These are phyloP conservation scores for Scleromitrula shiraiana DNA, from an alignment of 2,329 filamentous ascomycete species.

Conservation along the genomic window DNA sequence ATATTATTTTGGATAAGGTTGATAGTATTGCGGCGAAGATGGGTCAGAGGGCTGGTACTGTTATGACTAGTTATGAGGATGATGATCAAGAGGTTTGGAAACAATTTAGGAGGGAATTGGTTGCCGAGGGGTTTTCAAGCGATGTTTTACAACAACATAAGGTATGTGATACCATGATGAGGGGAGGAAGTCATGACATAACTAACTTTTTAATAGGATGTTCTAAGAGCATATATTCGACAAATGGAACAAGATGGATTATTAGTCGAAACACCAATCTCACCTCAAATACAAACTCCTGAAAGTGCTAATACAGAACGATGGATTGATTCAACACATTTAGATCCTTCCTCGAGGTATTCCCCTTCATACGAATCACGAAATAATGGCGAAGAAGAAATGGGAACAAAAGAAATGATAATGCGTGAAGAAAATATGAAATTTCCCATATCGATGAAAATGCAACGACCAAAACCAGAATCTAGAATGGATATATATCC, in stretches of 20 bases:
- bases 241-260: constrained; percentile 49
- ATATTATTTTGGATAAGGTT: constrained; percentile 52
- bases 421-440: constrained; percentile 28
- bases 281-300: constrained; percentile 25
- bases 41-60: constrained; percentile 34
- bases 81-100: constrained; percentile 49
- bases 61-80: constrained; percentile 30
- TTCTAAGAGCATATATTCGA: constrained; percentile 52
- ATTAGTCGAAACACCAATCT: constrained; percentile 37
- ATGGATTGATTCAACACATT: constrained; percentile 20
- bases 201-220: constrained; percentile 37
- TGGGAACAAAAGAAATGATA: constrained; percentile 22
- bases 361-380: constrained; percentile 20
- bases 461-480: constrained; percentile 20
- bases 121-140: constrained; percentile 49
- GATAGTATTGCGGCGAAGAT: constrained; percentile 48
- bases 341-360: constrained; percentile 1
- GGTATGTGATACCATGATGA: constrained; percentile 32
- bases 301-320: constrained; percentile 16
- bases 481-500: constrained; percentile 1
- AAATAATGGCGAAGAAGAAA: constrained; percentile 15
- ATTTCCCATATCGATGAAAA: constrained; percentile 27
- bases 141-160: constrained; percentile 49
- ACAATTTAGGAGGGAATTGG: constrained; percentile 49
- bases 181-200: background rate